Evolutionary conservation across 805 yeast genomes (phyloP).

Genomic region (Kregervanrija delftensis): DNA sequence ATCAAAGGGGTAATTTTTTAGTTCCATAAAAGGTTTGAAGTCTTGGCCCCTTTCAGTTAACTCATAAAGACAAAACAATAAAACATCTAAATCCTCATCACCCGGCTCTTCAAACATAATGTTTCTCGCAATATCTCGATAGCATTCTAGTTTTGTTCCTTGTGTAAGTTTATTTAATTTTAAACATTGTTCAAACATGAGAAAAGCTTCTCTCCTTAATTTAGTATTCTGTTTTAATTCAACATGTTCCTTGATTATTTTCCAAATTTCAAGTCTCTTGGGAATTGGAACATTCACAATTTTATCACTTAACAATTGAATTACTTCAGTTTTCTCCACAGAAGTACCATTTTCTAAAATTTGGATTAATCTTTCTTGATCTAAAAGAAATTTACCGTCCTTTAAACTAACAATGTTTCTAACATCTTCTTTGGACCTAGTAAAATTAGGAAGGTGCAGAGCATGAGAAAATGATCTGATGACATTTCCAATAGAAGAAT

Average conservation of each 20-base stretch:
- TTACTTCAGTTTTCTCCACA: conserved; percentile 39
- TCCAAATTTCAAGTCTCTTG: conserved; percentile 72
- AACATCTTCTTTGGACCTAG: conserved; percentile 3
- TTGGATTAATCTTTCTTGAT: conserved; percentile 15
- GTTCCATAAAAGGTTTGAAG: conserved; percentile 17
- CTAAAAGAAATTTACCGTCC: conserved; percentile 8
- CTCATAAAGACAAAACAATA: conserved; percentile 45
- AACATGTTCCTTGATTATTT: conserved; percentile 51
- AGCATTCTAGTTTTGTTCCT: conserved; percentile 47
- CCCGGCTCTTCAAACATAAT: conserved; percentile 38
- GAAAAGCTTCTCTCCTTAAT: conserved; percentile 42
- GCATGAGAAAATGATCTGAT: conserved; percentile 8
- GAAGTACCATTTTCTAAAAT: conserved; percentile 18
- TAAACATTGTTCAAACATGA: conserved; percentile 51
- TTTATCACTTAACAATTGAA: conserved; percentile 41
- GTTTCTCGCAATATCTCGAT: conserved; percentile 45
- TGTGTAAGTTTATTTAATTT: conserved; percentile 43
- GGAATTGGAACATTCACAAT: conserved; percentile 47
- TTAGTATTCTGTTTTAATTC: conserved; percentile 26
- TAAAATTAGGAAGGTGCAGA: not conserved
- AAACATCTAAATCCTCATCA: conserved; percentile 26
- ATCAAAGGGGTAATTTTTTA: conserved; percentile 12
- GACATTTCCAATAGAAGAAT: conserved; percentile 3
- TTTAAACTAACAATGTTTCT: conserved; percentile 2
- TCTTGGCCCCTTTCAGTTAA: conserved; percentile 33